Base-by-base conservation (phyloP, 345 rosid species). In the Anastatica hierochuntica region DNA sequence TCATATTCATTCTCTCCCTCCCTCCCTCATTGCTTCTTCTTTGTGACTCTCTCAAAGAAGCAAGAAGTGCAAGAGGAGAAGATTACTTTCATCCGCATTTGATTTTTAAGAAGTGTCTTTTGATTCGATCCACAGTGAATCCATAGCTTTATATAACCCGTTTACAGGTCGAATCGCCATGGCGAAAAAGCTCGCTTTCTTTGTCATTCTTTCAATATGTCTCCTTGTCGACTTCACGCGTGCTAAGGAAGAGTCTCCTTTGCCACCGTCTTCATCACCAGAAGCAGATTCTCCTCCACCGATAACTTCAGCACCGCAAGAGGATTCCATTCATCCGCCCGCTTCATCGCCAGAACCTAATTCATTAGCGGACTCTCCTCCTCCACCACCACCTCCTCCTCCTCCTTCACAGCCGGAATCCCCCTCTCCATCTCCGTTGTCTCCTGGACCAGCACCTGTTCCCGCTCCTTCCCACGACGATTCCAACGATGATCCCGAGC, bases 161-260 rank as follows among this genome's bases (percentile, higher is more conserved):
- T 24, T 13, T 29, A 53, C 38, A 29, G 1, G 37, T 59, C 15
- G n/a, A 48, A 18, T 18, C 5, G 1, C 33, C 39, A 58, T 38
- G 65, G 38, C 49, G 5, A 67, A 59, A 33, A 66, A 11, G 60
- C 56, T 66, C 23, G 7, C 55, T 21, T 45, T 66, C 44, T 2
- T 66, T 13, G 8, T 51, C 8, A 11, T 59, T 35, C 27, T 58
- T 16, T 52, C 53, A 31, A 44, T 45, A 1, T 59, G 23, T 53
- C 56, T 66, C 42, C 43, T 66, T 10, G 2, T 58, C 2, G 37
- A 50, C 5, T 15, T 58, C 15, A 1, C 65, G 4, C 2, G 1
- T 6, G 71, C 60, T 51, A 23, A 38, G 9, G 64, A n/a, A n/a
- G n/a, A n/a, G n/a, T n/a, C n/a, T n/a, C n/a, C n/a, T n/a, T n/a